phyloP scores from a whole-genome alignment of 495 filamentous ascomycete species.

The Aspergillus avenaceus region DNA sequence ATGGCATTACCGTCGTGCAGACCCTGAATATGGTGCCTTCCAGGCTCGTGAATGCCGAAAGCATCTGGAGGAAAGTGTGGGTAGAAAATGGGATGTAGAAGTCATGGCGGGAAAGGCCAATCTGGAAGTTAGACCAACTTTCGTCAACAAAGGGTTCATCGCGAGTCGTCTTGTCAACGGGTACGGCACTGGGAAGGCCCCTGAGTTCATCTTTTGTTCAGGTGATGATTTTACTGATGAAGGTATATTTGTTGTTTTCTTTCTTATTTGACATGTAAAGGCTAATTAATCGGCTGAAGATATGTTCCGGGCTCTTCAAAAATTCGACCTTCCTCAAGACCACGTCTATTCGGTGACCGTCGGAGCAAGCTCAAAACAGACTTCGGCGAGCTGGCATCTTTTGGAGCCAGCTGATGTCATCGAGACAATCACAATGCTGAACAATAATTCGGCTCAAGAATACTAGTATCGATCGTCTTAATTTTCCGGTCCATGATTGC shows the following conservation, averaged over 20 bases:
- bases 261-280: background rate
- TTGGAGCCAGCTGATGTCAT: slow-evolving; percentile 85
- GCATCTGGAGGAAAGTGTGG: slow-evolving; percentile 69
- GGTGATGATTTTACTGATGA: slow-evolving; percentile 98
- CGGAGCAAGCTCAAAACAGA: slow-evolving; percentile 81
- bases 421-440: slow-evolving; percentile 67
- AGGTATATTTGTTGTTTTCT: slow-evolving; percentile 51
- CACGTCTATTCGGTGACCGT: slow-evolving; percentile 85
- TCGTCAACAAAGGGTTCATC: slow-evolving; percentile 96
- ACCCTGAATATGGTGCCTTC: slow-evolving; percentile 73
- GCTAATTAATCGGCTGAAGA: slow-evolving; percentile 25
- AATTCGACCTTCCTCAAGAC: slow-evolving; percentile 49
- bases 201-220: slow-evolving; percentile 81
- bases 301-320: slow-evolving; percentile 64
- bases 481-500: background rate
- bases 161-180: slow-evolving; percentile 69
- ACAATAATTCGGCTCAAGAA: slow-evolving; percentile 37
- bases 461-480: slow-evolving; percentile 13
- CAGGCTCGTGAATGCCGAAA: slow-evolving; percentile 73
- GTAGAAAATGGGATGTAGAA: slow-evolving; percentile 77
- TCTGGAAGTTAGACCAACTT: slow-evolving; percentile 89
- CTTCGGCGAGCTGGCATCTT: slow-evolving; percentile 80
- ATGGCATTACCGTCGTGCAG: slow-evolving; percentile 93
- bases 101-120: slow-evolving; percentile 96
- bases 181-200: slow-evolving; percentile 48